Base-by-base conservation (phyloP, 2,329 filamentous ascomycete species). In the Aureobasidium sp. region DNA sequence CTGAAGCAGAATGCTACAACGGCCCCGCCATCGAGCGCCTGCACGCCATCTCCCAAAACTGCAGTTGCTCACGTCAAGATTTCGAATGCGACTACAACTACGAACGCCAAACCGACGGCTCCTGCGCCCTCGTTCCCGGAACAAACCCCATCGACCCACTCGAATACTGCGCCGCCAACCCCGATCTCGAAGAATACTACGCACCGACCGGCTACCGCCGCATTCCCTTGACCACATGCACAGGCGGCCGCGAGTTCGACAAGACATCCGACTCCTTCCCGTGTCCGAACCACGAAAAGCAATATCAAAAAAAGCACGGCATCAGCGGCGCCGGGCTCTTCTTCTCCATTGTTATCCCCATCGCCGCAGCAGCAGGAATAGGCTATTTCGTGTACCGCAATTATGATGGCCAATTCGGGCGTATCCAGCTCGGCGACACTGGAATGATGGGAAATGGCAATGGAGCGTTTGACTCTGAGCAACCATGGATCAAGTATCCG, bases 61-160 rank as follows among this genome's bases (percentile, higher is more conserved):
- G 93, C 74, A 77, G 80, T 55, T 98, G 93, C 71, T 86, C 82
- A 7, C 79, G 89, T 49, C 79, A 81, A 55, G 93, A 98, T 70
- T 98, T 85, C 66, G 93, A 98, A 77, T 98, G 93, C 71, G 91
- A 94, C 66, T 98, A 89, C 77, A 98, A 98, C 70, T 98, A 81
- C 69, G 84, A 97, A 66, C 81, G 86, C 41, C 81, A 87, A 68
- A 78, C 73, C 24, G 86, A 90, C 64, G 85, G 86, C 42, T 81
- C 85, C 57, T 98, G 93, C 71, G 70, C 69, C 4, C 80, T 94
- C 11, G 89, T 97, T 1, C 69, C 78, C 0, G 91, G 91, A 12
- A 79, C 90, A 35, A 59, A 78, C 8, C 84, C 87, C 11, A 73
- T 76, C 6, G 77, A 86, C 60, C 79, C 84, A 47, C 70, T 71